phyloP scores from a whole-genome alignment of 805 yeast species.

The Suhomyces vadensis region DNA sequence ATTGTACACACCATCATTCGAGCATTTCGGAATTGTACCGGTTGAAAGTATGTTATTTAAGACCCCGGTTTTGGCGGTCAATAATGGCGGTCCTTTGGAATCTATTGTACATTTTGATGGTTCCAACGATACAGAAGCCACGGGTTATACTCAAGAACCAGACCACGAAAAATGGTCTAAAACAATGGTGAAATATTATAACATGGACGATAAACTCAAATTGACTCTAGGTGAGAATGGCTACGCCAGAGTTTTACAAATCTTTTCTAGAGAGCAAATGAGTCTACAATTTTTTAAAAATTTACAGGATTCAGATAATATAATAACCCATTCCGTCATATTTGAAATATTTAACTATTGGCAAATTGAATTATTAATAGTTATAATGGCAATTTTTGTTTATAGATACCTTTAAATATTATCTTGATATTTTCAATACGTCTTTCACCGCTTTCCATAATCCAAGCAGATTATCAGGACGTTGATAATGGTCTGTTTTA shows the following conservation, averaged over 20 bases:
- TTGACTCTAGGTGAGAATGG: constrained; percentile 38
- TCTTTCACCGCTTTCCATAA: constrained; percentile 35
- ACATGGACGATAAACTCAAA: constrained; percentile 21
- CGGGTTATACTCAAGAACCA: constrained; percentile 62
- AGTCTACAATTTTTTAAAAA: constrained; percentile 29
- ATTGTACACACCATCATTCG: constrained; percentile 85
- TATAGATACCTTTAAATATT: neutral
- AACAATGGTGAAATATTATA: constrained; percentile 40
- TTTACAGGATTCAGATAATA: constrained; percentile 5
- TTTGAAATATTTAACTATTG: constrained; percentile 12
- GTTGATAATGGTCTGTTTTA: neutral
- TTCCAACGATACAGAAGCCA: constrained; percentile 38
- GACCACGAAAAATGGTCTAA: constrained; percentile 55
- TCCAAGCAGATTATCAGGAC: constrained; percentile 5
- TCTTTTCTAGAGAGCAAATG: constrained; percentile 50
- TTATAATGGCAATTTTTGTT: constrained; percentile 5
- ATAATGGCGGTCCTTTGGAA: constrained; percentile 92
- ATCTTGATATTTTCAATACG: constrained; percentile 20
- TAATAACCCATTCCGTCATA: neutral
- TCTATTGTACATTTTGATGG: constrained; percentile 49
- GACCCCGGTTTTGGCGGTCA: constrained; percentile 81
- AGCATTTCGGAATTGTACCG: constrained; percentile 98
- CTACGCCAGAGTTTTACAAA: constrained; percentile 32
- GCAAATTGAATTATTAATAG: constrained; percentile 11
- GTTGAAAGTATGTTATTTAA: constrained; percentile 88